Percentiles rank a stretch among this genome's conserved stretches.
These are phyloP conservation scores for Pseudomicrostroma phylloplanum DNA, from an alignment of 1,284 basidiomycete genomes.

Conservation along the genomic window DNA sequence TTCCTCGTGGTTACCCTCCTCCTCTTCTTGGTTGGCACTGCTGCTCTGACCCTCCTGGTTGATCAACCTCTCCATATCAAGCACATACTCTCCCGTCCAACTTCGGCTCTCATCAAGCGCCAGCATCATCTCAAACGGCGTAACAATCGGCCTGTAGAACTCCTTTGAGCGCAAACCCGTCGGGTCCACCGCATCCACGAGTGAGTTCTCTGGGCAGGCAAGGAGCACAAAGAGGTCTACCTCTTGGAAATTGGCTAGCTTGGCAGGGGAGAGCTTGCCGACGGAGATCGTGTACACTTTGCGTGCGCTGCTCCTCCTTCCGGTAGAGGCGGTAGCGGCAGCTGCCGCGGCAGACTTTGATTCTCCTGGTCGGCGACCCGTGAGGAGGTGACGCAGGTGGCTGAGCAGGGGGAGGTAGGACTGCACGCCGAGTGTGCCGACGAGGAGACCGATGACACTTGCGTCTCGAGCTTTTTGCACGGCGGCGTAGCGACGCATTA, in stretches of 20 bases:
- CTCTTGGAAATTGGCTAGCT: conserved; percentile 91
- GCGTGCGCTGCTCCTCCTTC: conserved; percentile 59
- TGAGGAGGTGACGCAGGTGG: conserved; percentile 28
- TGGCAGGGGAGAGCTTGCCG: conserved; percentile 89
- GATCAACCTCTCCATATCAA: conserved; percentile 64
- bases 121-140: conserved; percentile 83
- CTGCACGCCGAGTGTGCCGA: conserved; percentile 82
- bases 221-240: conserved; percentile 93
- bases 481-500: conserved; percentile 84
- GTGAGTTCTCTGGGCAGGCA: conserved; percentile 86
- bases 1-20: conserved; percentile 7
- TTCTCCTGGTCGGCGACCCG: conserved; percentile 4
- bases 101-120: conserved; percentile 59
- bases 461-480: conserved; percentile 85
- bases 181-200: conserved; percentile 62
- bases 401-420: conserved; percentile 22
- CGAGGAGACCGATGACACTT: conserved; percentile 88
- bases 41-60: conserved; percentile 21
- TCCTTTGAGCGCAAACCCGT: conserved; percentile 59
- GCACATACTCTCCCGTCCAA: conserved; percentile 59
- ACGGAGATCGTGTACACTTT: conserved; percentile 80
- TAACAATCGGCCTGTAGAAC: conserved; percentile 82
- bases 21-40: conserved; percentile 13
- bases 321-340: conserved; percentile 44
- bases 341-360: not conserved